Base-by-base conservation (phyloP, 2,329 filamentous ascomycete species). In the Fusarium sp. region DNA sequence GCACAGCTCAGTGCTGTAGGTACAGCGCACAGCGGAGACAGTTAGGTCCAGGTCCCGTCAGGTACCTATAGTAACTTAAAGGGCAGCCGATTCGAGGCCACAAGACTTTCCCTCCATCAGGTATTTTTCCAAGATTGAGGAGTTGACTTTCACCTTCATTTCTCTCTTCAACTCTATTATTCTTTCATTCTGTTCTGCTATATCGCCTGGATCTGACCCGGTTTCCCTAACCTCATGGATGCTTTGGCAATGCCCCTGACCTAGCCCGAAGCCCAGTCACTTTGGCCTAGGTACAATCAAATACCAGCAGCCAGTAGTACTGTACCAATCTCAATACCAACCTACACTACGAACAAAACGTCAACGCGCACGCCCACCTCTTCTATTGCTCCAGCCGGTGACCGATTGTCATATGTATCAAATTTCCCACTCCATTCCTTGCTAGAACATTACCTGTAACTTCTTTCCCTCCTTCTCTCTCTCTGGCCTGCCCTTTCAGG, bases 371-470 rank as follows among this genome's bases (percentile, higher is more conserved):
- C 59, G 59, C 32, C 51, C 59, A 54, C 53, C 55, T 65, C 40
- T 20, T 63, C 51, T 46, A 61, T 23, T 51, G 32, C 21, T 51
- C 48, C 32, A 41, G 48, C 48, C 55, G 64, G 51, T 69, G 71
- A 69, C 70, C 68, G 72, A 67, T 72, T 60, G 61, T 59, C 69
- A 61, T 69, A 28, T 28, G 28, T 28, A 48, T 66, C 34, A 37
- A 37, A 37, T 54, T 55, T 61, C 60, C 48, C 49, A 62, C 41
- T 51, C 55, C 42, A 57, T 63, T 56, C 40, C 45, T 55, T 32
- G 43, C 42, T 59, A 55, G 34, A 37, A 51, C 32, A 34, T 30
- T 23, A 21, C 23, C 30, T 37, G 21, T 50, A 13, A 37, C 32
- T 51, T 51, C 32, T 51, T 51, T 51, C 37, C 13, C 18, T 63